A percentile compares a stretch with the other conserved stretches of the same genome.
phyloP scores from a whole-genome alignment of 1,139 yeast genomes.

The Protomyces pachydermus region DNA sequence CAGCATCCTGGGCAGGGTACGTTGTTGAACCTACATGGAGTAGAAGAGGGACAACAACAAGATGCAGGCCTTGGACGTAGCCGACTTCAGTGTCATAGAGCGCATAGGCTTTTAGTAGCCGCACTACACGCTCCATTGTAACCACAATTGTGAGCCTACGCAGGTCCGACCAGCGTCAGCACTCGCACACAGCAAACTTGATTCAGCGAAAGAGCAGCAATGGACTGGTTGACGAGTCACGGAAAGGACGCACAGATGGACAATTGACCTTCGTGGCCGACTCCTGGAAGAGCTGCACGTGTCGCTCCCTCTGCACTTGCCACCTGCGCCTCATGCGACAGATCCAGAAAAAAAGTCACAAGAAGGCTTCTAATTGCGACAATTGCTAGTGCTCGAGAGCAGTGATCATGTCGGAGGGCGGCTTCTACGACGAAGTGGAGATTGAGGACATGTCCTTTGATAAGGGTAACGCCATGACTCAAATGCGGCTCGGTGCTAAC shows the following conservation, averaged over 20 bases:
- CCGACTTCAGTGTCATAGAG: slow-evolving; percentile 90
- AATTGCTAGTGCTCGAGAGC: too few species aligned
- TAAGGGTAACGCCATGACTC: not conserved
- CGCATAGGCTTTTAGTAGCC: slow-evolving; percentile 74
- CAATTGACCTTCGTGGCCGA: too few species aligned
- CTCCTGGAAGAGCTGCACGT: too few species aligned
- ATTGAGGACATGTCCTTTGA: slow-evolving; percentile 86
- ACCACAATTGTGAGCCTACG: not conserved
- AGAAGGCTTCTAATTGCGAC: too few species aligned
- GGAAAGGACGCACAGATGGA: too few species aligned
- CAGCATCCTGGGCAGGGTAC: slow-evolving; percentile 58
- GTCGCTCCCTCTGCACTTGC: too few species aligned
- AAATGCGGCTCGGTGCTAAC: not conserved
- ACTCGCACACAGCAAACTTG: too few species aligned
- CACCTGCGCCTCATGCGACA: too few species aligned
- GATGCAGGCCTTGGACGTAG: slow-evolving; percentile 96
- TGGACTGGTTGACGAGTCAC: too few species aligned
- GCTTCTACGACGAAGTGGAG: slow-evolving; percentile 85
- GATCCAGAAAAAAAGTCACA: too few species aligned
- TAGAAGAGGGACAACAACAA: slow-evolving; percentile 76
- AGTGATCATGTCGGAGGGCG: slow-evolving; percentile 39
- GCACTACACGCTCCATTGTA: slow-evolving; percentile 20
- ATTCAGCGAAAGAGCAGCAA: too few species aligned
- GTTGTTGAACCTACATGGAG: slow-evolving; percentile 45
- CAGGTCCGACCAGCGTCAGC: too few species aligned